A percentile compares a stretch with the other conserved stretches of the same genome.
Evolutionary conservation across 805 yeast species (phyloP).

Genomic region (Pichia deserticola): DNA sequence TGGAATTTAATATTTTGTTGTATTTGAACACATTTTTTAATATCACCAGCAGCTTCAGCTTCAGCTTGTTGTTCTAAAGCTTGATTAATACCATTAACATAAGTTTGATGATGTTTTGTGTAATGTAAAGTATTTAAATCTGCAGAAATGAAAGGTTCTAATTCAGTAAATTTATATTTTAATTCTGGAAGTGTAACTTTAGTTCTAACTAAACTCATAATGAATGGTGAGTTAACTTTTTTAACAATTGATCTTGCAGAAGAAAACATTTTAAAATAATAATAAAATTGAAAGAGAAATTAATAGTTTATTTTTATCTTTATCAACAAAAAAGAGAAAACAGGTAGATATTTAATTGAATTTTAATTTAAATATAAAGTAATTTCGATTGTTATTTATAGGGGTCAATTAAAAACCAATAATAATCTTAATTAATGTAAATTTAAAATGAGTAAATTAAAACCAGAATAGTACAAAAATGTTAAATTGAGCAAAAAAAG

Average conservation of each 20-base stretch:
- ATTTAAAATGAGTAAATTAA: no score
- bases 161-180: constrained; percentile 75
- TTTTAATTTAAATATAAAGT: no score
- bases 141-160: constrained; percentile 82
- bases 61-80: constrained; percentile 68
- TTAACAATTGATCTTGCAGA: constrained; percentile 19
- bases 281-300: not conserved
- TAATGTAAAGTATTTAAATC: constrained; percentile 83
- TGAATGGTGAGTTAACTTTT: constrained; percentile 9
- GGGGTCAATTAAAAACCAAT: no score
- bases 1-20: constrained; percentile 80
- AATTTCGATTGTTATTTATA: no score
- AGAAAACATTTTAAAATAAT: constrained; percentile 13
- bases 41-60: constrained; percentile 53
- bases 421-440: no score
- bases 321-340: not conserved
- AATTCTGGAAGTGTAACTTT: constrained; percentile 74
- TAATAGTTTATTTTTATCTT: not conserved
- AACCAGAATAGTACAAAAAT: no score
- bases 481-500: no score
- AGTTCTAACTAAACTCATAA: constrained; percentile 36
- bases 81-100: constrained; percentile 76
- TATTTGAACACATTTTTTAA: constrained; percentile 51
- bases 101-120: constrained; percentile 88
- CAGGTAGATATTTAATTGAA: not conserved